A percentile compares a stretch with the other conserved stretches of the same genome.
phyloP scores from a whole-genome alignment of 2,329 filamentous ascomycete species.

The Phoma herbarum region DNA sequence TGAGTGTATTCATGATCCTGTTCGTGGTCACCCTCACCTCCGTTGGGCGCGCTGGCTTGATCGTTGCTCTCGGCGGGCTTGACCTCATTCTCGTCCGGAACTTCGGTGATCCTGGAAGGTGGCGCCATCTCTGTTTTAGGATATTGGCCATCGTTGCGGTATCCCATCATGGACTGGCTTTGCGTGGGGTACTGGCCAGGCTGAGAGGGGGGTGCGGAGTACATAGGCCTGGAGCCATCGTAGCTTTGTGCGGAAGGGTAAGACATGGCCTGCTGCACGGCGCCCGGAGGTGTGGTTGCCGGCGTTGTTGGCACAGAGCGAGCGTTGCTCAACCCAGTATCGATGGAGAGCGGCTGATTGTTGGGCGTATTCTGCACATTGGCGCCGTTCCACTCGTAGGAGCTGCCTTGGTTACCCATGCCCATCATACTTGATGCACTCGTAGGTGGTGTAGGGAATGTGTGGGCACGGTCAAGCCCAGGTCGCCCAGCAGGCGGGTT shows the following conservation, averaged over 20 bases:
- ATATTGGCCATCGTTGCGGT: slow-evolving; percentile 61
- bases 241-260: slow-evolving; percentile 79
- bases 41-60: slow-evolving; percentile 63
- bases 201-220: slow-evolving; percentile 72
- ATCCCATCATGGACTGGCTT: slow-evolving; percentile 70
- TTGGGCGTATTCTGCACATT: slow-evolving; percentile 59
- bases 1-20: slow-evolving; percentile 88
- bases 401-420: slow-evolving; percentile 76
- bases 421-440: slow-evolving; percentile 87
- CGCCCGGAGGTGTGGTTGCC: slow-evolving; percentile 86
- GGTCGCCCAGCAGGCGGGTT: slow-evolving; percentile 70
- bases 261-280: slow-evolving; percentile 79
- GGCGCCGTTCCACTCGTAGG: slow-evolving; percentile 77
- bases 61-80: slow-evolving; percentile 64
- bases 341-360: slow-evolving; percentile 80
- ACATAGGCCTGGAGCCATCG: slow-evolving; percentile 79
- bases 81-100: slow-evolving; percentile 68
- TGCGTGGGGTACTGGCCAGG: slow-evolving; percentile 75
- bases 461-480: slow-evolving; percentile 79
- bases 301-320: slow-evolving; percentile 92
- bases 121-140: slow-evolving; percentile 91
- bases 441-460: slow-evolving; percentile 91
- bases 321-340: slow-evolving; percentile 78
- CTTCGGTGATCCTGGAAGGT: slow-evolving; percentile 70
- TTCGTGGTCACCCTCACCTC: slow-evolving; percentile 77